Evolutionary conservation across 169 alveolate genomes (phyloP).

Genomic region (Toxoplasma gondii): DNA sequence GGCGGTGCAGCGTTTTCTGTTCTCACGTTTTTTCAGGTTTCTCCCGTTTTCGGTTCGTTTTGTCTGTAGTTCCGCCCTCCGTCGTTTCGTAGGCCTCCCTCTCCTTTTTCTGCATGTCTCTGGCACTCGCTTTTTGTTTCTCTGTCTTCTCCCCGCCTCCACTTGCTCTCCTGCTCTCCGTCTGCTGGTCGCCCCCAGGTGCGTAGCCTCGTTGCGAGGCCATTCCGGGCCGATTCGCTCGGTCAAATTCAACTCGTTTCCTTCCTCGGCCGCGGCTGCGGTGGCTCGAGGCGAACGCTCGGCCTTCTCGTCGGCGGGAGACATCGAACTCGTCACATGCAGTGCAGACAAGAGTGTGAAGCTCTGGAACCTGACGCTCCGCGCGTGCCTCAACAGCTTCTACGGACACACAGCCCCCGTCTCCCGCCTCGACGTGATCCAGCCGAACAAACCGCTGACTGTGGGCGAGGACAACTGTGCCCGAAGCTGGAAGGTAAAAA

Average conservation of each 20-base stretch:
- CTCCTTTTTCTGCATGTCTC: too few species aligned
- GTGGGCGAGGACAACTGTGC: slow-evolving; percentile 72
- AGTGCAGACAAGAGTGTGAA: slow-evolving; percentile 73
- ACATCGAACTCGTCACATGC: slow-evolving; percentile 61
- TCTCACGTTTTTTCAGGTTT: too few species aligned
- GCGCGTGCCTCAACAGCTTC: slow-evolving; percentile 70
- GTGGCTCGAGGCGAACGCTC: neutral
- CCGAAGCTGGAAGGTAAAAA: slow-evolving; percentile 68
- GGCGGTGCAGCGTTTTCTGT: too few species aligned
- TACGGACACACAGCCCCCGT: slow-evolving; percentile 72
- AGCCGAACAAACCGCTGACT: slow-evolving; percentile 70
- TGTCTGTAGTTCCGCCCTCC: too few species aligned
- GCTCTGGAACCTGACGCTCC: slow-evolving; percentile 68
- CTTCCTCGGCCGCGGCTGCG: neutral
- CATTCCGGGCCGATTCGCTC: slow-evolving; percentile 73
- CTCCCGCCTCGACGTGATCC: slow-evolving; percentile 62
- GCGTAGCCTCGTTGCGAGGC: slow-evolving; percentile 65
- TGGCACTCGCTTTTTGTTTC: neutral
- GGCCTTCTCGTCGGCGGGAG: slow-evolving; percentile 57
- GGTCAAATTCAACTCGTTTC: slow-evolving; percentile 28
- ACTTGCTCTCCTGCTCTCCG: neutral
- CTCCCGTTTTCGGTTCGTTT: too few species aligned
- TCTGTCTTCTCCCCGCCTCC: neutral
- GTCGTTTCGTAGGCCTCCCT: too few species aligned
- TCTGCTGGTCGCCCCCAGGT: slow-evolving; percentile 4